Conservation (phyloP, 495 filamentous ascomycete species). For the Penicillium waksmanii region DNA sequence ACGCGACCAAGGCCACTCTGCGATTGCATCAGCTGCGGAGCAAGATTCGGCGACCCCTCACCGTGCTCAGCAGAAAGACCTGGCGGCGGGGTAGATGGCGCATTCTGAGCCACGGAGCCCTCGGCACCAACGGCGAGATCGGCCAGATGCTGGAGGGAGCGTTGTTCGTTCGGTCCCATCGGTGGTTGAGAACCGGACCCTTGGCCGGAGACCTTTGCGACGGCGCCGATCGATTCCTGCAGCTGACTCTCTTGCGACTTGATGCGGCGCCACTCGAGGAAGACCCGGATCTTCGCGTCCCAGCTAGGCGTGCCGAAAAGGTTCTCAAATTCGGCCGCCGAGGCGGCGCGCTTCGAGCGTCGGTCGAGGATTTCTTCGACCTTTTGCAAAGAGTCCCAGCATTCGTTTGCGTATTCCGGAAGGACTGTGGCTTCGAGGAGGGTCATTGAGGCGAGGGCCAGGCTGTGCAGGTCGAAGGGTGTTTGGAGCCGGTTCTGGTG, state of each 20-base stretch:
- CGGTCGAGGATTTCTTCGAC: conserved; percentile 51
- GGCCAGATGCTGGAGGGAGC: conserved; percentile 64
- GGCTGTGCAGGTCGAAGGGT: conserved; percentile 75
- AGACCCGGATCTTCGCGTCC: conserved; percentile 52
- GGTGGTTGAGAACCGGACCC: conserved; percentile 35
- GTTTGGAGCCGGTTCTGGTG: conserved; percentile 43
- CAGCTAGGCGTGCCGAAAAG: conserved; percentile 47
- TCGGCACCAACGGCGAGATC: conserved; percentile 61
- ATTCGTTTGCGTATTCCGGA: conserved; percentile 44
- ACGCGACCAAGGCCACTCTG: conserved; percentile 33
- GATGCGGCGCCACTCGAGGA: conserved; percentile 48
- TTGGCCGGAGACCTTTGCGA: conserved; percentile 17
- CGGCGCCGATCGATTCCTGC: conserved; percentile 35
- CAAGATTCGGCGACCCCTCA: conserved; percentile 37
- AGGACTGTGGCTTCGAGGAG: conserved; percentile 67
- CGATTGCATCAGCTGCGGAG: conserved; percentile 33
- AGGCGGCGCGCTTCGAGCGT: conserved; percentile 33
- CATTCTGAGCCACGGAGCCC: conserved; percentile 42
- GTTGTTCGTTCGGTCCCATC: conserved; percentile 52
- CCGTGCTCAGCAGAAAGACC: conserved; percentile 34
- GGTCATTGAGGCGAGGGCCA: conserved; percentile 66
- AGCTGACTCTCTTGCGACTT: conserved; percentile 46
- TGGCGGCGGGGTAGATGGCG: conserved; percentile 38
- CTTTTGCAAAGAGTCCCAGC: conserved; percentile 49
- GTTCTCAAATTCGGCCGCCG: conserved; percentile 38